Percentiles rank a stretch among this genome's conserved stretches.
Evolutionary conservation across 2,329 filamentous ascomycete genomes (phyloP).

Genomic region (Myotisia sp.): DNA sequence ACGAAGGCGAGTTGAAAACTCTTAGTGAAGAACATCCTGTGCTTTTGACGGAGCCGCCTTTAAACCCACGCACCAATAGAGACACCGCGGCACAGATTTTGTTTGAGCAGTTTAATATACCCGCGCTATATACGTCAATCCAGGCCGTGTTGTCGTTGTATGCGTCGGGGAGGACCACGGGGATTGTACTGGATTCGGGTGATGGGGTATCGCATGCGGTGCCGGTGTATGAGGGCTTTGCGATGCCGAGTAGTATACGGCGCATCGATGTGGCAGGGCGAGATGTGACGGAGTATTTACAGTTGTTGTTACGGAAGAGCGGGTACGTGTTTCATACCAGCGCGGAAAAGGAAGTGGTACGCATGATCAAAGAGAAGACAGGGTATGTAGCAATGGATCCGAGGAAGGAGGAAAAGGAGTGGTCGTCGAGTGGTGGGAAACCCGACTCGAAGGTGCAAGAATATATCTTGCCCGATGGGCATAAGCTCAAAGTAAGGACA

Average conservation of each 20-base stretch:
- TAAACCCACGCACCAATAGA: slow-evolving; percentile 90
- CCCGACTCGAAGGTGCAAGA: slow-evolving; percentile 67
- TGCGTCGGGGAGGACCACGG: slow-evolving; percentile 87
- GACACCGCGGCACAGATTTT: slow-evolving; percentile 94
- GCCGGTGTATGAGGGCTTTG: slow-evolving; percentile 94
- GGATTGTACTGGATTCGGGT: slow-evolving; percentile 86
- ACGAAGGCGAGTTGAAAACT: slow-evolving; percentile 88
- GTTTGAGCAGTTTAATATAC: slow-evolving; percentile 98
- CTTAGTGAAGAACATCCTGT: slow-evolving; percentile 98
- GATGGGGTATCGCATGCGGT: slow-evolving; percentile 96
- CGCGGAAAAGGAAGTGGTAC: slow-evolving; percentile 97
- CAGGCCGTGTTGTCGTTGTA: slow-evolving; percentile 94
- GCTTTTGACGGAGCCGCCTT: slow-evolving; percentile 82
- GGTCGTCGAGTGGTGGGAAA: slow-evolving; percentile 58
- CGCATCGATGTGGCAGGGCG: slow-evolving; percentile 91
- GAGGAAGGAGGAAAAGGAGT: slow-evolving; percentile 91
- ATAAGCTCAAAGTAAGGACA: slow-evolving; percentile 64
- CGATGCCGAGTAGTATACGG: slow-evolving; percentile 87
- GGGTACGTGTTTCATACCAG: slow-evolving; percentile 94
- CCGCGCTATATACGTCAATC: slow-evolving; percentile 89
- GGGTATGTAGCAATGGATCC: slow-evolving; percentile 86
- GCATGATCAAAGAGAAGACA: slow-evolving; percentile 88
- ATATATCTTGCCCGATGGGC: slow-evolving; percentile 81
- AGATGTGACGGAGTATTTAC: slow-evolving; percentile 91
- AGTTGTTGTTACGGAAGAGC: slow-evolving; percentile 76